Evolutionary conservation across 352 stramenopile genomes (phyloP).

Genomic region (Globisporangium emineosum): DNA sequence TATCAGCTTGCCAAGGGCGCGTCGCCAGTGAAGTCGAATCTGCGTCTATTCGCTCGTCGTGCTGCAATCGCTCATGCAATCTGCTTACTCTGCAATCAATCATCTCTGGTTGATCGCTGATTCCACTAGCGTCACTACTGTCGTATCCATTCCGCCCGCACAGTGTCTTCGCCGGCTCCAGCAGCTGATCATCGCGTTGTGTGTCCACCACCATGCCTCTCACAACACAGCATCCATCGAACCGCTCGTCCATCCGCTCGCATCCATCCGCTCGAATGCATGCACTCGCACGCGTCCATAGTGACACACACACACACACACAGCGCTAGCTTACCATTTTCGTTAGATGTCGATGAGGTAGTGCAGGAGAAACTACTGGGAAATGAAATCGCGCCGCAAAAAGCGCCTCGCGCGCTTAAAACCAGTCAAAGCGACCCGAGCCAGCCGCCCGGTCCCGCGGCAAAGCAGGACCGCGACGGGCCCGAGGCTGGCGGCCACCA

Average conservation of each 20-base stretch:
- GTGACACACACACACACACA: background rate
- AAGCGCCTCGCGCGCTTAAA: slow-evolving; percentile 33
- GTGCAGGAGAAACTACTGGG: slow-evolving; percentile 55
- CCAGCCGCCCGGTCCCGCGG: slow-evolving; percentile 1
- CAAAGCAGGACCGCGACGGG: background rate
- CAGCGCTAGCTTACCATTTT: slow-evolving; percentile 32
- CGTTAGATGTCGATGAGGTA: slow-evolving; percentile 84
- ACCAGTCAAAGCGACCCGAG: slow-evolving; percentile 16
- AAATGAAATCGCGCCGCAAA: slow-evolving; percentile 19
- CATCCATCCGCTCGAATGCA: background rate
- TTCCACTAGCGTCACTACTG: background rate
- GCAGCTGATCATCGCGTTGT: background rate
- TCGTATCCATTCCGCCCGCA: background rate
- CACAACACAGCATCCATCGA: too few species aligned
- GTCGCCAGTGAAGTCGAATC: background rate
- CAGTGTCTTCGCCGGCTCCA: background rate
- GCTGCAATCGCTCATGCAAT: background rate
- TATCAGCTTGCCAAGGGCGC: background rate
- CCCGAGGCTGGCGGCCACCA: slow-evolving; percentile 16
- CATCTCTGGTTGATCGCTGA: background rate
- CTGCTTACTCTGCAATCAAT: background rate
- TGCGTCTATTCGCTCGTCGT: background rate
- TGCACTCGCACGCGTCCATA: background rate
- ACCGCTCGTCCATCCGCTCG: background rate
- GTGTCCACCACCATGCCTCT: background rate